phyloP scores from a whole-genome alignment of 2,329 filamentous ascomycete species.

The Colletotrichum cordylinicola region DNA sequence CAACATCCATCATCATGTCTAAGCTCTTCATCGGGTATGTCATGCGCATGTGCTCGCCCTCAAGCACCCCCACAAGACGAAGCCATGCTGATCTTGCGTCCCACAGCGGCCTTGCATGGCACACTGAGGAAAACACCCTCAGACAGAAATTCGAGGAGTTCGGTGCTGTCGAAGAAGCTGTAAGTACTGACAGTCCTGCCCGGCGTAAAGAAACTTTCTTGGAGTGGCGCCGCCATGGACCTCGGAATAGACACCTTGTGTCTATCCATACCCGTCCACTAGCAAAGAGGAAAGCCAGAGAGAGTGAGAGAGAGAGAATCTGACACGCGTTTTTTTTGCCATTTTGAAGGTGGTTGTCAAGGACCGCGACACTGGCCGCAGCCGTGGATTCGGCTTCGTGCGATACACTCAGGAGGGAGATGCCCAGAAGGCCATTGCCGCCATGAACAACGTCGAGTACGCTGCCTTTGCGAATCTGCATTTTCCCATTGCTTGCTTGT shows the following conservation, averaged over 20 bases:
- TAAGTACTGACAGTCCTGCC: constrained; percentile 57
- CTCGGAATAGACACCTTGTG: neutral
- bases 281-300: neutral
- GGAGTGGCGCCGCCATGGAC: neutral
- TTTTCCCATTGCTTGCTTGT: constrained; percentile 23
- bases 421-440: constrained; percentile 76
- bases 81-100: constrained; percentile 12
- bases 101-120: constrained; percentile 91
- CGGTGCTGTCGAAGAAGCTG: constrained; percentile 91
- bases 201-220: constrained; percentile 11
- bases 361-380: constrained; percentile 94
- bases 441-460: constrained; percentile 92
- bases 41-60: neutral
- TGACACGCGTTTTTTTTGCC: constrained; percentile 22
- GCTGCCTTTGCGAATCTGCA: constrained; percentile 35
- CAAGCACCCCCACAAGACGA: neutral
- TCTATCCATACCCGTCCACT: neutral
- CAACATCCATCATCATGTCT: constrained; percentile 65
- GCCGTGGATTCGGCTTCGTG: constrained; percentile 97
- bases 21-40: constrained; percentile 95
- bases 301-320: constrained; percentile 11
- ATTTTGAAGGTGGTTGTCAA: constrained; percentile 85
- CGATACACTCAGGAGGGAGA: constrained; percentile 80
- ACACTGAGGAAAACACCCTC: constrained; percentile 89
- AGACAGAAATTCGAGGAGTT: constrained; percentile 93